A percentile compares a stretch with the other conserved stretches of the same genome.
Evolutionary conservation across 164 flowering plant species (phyloP).

Genomic region (Platanus orientalis): DNA sequence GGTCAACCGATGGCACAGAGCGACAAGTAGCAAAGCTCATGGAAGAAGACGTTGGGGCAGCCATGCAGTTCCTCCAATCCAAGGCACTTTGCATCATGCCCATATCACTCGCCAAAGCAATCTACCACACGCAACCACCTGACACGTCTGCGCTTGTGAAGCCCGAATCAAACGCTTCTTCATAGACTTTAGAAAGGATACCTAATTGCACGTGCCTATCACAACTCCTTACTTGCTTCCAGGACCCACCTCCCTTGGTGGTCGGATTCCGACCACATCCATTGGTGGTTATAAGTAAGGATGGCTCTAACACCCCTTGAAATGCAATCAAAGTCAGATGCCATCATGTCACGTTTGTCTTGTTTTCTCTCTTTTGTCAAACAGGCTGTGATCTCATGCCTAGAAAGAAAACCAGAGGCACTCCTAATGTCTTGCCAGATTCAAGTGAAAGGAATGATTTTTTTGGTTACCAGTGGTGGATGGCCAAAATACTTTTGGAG

Average conservation of each 20-base stretch:
- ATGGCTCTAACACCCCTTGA: conserved; percentile 13
- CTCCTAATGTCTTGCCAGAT: too few species aligned
- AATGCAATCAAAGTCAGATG: too few species aligned
- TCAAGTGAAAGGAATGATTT: too few species aligned
- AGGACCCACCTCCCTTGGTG: conserved; percentile 3
- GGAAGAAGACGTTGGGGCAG: conserved; percentile 84
- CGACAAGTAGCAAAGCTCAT: conserved; percentile 76
- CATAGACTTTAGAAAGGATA: conserved; percentile 18
- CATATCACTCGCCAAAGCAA: conserved; percentile 62
- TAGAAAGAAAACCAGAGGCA: too few species aligned
- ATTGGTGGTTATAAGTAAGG: not conserved
- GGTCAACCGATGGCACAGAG: conserved; percentile 75
- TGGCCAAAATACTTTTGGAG: too few species aligned
- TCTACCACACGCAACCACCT: conserved; percentile 47
- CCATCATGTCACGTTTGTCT: too few species aligned
- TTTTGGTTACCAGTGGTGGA: too few species aligned
- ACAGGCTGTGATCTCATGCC: too few species aligned
- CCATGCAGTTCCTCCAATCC: conserved; percentile 82
- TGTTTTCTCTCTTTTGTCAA: too few species aligned
- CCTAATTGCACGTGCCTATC: conserved; percentile 18
- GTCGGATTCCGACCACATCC: conserved; percentile 1
- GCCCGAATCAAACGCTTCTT: conserved; percentile 51
- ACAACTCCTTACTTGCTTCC: conserved; percentile 9
- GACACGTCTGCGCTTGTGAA: conserved; percentile 40
- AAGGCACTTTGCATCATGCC: conserved; percentile 88